These are phyloP conservation scores for Pseudoturritis turrita DNA, from an alignment of 345 rosid genomes.

Conservation along the genomic window DNA sequence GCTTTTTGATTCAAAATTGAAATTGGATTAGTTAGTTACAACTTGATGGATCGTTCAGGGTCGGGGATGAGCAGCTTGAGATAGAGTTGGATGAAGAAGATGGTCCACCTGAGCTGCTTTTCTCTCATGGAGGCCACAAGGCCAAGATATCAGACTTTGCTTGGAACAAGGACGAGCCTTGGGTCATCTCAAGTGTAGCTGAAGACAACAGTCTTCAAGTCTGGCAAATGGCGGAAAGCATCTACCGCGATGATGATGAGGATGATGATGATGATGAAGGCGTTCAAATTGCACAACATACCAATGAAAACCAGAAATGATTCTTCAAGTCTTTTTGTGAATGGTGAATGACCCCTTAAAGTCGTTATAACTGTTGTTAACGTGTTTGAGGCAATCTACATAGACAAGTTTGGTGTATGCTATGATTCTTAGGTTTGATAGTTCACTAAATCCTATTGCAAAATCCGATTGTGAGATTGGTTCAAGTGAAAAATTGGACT, in stretches of 20 bases:
- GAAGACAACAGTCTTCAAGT: conserved; percentile 73
- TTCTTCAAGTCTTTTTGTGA: not conserved
- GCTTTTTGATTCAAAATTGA: not conserved
- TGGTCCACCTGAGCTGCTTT: conserved; percentile 82
- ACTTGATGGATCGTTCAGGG: conserved; percentile 36
- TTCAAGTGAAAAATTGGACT: not conserved
- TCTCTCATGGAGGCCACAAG: conserved; percentile 84
- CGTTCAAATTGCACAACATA: conserved; percentile 10
- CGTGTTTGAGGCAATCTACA: not conserved
- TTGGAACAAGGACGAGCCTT: conserved; percentile 66
- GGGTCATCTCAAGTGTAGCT: conserved; percentile 80
- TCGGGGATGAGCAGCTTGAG: conserved; percentile 81
- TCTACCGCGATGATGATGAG: conserved; percentile 51
- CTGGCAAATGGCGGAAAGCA: conserved; percentile 79
- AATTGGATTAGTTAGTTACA: not conserved
- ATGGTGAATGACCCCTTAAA: not conserved
- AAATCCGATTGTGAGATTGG: not conserved
- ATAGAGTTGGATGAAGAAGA: conserved; percentile 71
- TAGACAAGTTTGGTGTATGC: not conserved
- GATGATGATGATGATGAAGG: conserved; percentile 12
- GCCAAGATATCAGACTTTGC: conserved; percentile 81
- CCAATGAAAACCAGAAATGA: conserved; percentile 10
- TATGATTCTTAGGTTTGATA: not conserved
- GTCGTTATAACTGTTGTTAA: not conserved
- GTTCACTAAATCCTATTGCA: not conserved